Evolutionary conservation across 2,329 filamentous ascomycete genomes (phyloP), one percentile per base, ranked within the genome.

Genomic region (Sporothrix inflata): DNA sequence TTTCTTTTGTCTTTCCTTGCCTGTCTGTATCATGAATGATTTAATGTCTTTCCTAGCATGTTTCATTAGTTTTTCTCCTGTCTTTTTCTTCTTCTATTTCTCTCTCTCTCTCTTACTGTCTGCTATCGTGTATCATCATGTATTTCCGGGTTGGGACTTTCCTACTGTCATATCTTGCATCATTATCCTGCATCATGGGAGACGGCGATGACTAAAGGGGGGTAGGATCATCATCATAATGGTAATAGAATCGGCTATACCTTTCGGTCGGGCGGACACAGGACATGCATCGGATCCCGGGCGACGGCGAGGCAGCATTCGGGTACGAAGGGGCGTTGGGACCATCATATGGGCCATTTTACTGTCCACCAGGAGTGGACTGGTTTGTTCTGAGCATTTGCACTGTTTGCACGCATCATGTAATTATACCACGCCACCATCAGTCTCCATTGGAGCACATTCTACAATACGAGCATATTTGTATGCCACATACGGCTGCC

Each of bases 81-180:
- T 60, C 38, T 34, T 45, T 3, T 21, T 38, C 1, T 30, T 63
- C 38, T 55, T 34, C 30, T 40, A 8, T 63, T 24, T 68, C 16
- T 21, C 51, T 51, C n/a, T 67, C 5, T 71, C 24, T 70, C 40
- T 51, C 51, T 16, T 61, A 45, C 40, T 42, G 45, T 61, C 45
- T 55, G 12, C 38, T 51, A 60, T 27, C 42, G 9, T 65, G 67
- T 57, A 40, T 42, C n/a, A 63, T 69, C 60, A 40, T 72, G 38
- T 51, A 66, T 47, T 30, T 14, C 30, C 40, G 27, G 68, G 11
- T 57, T 19, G 27, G 60, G 47, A 27, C n/a, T 65, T 65, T 45
- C 60, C 21, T 65, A 45, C n/a, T 65, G 60, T 65, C 38, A 45
- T 65, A 27, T 65, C 21, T 45, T 65, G 38, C 60, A 65, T 63